Evolutionary conservation across 2,329 filamentous ascomycete genomes (phyloP).

Genomic region (Fusarium sp.): DNA sequence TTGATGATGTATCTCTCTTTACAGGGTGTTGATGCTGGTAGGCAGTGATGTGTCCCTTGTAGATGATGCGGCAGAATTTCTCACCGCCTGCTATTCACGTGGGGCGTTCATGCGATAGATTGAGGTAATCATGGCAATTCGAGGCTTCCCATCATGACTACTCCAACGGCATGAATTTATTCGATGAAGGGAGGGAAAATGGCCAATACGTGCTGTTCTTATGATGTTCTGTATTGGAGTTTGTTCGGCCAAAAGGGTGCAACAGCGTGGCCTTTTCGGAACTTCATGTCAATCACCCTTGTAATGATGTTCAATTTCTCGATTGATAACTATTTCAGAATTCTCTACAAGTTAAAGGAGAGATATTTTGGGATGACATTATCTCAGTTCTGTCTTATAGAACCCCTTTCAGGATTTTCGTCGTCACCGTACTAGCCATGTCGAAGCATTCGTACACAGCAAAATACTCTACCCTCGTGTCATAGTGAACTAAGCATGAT

Average conservation of each 20-base stretch:
- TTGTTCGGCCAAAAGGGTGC: neutral
- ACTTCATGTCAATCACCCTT: neutral
- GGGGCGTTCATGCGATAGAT: constrained; percentile 17
- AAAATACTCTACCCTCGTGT: neutral
- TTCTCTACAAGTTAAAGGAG: neutral
- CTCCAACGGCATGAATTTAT: neutral
- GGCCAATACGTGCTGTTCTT: no score
- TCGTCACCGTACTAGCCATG: neutral
- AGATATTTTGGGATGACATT: neutral
- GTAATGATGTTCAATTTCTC: neutral
- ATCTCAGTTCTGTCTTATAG: no score
- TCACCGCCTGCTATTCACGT: constrained; percentile 46
- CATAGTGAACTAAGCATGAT: no score
- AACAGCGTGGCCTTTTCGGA: neutral
- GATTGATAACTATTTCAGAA: neutral
- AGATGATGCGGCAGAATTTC: constrained; percentile 46
- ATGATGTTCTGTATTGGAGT: neutral
- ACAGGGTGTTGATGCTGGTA: constrained; percentile 31
- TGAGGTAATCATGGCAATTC: constrained; percentile 12
- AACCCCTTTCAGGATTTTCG: neutral
- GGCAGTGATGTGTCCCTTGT: constrained; percentile 48
- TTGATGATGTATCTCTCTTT: constrained; percentile 32
- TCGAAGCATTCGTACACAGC: neutral
- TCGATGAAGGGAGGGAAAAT: neutral
- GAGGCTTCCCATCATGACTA: constrained; percentile 14